A percentile compares a stretch with the other conserved stretches of the same genome.
These are phyloP conservation scores for Plantago major DNA, from an alignment of 257 asterid species.

Conservation along the genomic window DNA sequence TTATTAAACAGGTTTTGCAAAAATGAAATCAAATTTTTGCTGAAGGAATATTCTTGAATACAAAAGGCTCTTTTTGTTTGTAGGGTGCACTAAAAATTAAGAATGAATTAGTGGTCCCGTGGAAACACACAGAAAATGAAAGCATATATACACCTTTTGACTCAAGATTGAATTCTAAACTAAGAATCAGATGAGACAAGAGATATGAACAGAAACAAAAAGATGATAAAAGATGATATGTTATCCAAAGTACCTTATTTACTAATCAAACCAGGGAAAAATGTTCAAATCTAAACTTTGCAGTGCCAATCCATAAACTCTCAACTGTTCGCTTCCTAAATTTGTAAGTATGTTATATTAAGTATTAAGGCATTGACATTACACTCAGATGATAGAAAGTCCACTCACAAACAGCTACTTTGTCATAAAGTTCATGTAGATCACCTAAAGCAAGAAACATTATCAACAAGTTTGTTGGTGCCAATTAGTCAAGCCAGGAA, in stretches of 20 bases:
- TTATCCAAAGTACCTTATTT: too few species aligned
- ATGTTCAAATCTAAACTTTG: slow-evolving; percentile 15
- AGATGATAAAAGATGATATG: not conserved
- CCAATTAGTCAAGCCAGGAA: slow-evolving; percentile 12
- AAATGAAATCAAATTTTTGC: not conserved
- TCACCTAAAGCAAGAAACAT: slow-evolving; percentile 25
- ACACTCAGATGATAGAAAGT: slow-evolving; percentile 32
- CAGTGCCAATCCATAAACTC: slow-evolving; percentile 26
- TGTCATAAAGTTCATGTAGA: slow-evolving; percentile 32
- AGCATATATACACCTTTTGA: slow-evolving; percentile 17
- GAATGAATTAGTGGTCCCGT: slow-evolving; percentile 40
- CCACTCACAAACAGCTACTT: slow-evolving; percentile 31
- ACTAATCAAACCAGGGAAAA: slow-evolving; percentile 11
- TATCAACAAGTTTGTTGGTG: slow-evolving; percentile 22
- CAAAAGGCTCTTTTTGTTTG: slow-evolving; percentile 18
- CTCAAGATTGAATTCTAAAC: slow-evolving; percentile 27
- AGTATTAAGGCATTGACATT: slow-evolving; percentile 39
- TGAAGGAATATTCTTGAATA: slow-evolving; percentile 7
- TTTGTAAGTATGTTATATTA: not conserved
- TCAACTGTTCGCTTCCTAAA: slow-evolving; percentile 22
- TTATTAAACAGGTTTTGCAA: not conserved
- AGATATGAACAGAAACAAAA: slow-evolving; percentile 12
- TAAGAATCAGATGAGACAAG: slow-evolving; percentile 28
- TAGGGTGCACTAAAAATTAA: slow-evolving; percentile 18
- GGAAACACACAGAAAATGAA: slow-evolving; percentile 17